phyloP scores from a whole-genome alignment of 495 filamentous ascomycete species.

The Ascodesmis nigricans region DNA sequence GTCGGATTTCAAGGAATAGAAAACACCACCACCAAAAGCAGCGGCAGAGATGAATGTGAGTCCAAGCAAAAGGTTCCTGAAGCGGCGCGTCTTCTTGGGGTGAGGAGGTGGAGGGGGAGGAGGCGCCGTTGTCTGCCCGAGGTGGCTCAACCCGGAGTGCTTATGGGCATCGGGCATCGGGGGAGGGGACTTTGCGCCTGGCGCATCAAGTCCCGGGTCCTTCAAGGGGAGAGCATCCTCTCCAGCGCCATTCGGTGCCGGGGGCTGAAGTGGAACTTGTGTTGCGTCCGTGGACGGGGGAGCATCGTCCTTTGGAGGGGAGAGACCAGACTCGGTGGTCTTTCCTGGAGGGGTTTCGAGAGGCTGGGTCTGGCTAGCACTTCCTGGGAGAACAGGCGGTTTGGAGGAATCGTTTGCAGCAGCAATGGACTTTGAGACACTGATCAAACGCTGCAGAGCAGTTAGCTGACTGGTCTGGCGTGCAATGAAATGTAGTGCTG shows the following conservation, averaged over 20 bases:
- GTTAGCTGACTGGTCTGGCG: too few relatives aligned
- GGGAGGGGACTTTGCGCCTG: too few relatives aligned
- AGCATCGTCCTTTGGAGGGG: constrained; percentile 8
- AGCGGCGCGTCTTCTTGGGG: constrained; percentile 46
- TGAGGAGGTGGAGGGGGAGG: constrained; percentile 12
- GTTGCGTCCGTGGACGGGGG: constrained; percentile 35
- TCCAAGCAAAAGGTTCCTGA: constrained; percentile 49
- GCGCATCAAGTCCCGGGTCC: too few relatives aligned
- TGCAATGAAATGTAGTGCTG: too few relatives aligned
- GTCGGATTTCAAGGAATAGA: constrained; percentile 77
- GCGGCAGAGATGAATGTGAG: constrained; percentile 49
- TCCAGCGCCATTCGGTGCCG: too few relatives aligned
- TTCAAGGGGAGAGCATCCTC: too few relatives aligned
- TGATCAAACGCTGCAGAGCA: too few relatives aligned
- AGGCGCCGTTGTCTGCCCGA: constrained; percentile 26
- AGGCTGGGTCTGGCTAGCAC: constrained; percentile 28
- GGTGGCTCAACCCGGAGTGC: constrained; percentile 13
- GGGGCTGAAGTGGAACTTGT: constrained; percentile 37
- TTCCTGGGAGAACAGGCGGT: constrained; percentile 34
- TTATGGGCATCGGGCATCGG: constrained; percentile 27
- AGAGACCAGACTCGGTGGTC: constrained; percentile 17
- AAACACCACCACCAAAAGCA: constrained; percentile 70
- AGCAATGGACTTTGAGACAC: too few relatives aligned
- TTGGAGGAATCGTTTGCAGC: too few relatives aligned
- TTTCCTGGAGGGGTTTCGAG: constrained; percentile 26